These are phyloP conservation scores for Huntiella omanensis DNA, from an alignment of 2,329 filamentous ascomycete genomes.

Conservation along the genomic window DNA sequence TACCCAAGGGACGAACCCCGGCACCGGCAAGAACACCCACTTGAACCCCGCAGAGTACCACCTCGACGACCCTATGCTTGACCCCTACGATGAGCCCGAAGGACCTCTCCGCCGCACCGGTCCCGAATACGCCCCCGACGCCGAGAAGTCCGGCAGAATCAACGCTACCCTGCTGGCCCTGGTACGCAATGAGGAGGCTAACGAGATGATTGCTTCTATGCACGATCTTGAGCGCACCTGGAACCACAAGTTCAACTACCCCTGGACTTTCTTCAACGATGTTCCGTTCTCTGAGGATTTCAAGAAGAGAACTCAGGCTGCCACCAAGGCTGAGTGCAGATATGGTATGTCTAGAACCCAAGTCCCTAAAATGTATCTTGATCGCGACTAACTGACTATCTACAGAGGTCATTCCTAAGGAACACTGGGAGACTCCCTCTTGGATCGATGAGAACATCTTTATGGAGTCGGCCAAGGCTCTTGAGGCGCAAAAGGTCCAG, in stretches of 20 bases:
- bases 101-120: constrained; percentile 56
- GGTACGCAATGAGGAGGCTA: constrained; percentile 78
- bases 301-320: constrained; percentile 59
- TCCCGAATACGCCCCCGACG: constrained; percentile 59
- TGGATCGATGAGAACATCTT: constrained; percentile 89
- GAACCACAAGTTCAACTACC: constrained; percentile 99
- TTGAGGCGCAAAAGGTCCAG: constrained; percentile 72
- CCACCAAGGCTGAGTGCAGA: constrained; percentile 71
- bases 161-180: constrained; percentile 84
- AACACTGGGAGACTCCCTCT: constrained; percentile 79
- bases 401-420: constrained; percentile 69
- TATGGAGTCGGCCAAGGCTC: constrained; percentile 61
- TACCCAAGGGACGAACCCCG: not conserved
- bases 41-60: constrained; percentile 30
- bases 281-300: constrained; percentile 86
- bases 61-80: constrained; percentile 66
- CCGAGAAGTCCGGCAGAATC: constrained; percentile 61
- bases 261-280: constrained; percentile 99
- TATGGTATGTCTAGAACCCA: constrained; percentile 42
- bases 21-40: constrained; percentile 3
- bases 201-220: constrained; percentile 76
- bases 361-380: not conserved
- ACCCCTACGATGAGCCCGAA: constrained; percentile 67
- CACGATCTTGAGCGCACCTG: constrained; percentile 79
- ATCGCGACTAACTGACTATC: constrained; percentile 2